Evolutionary conservation across 176 grass and related monocot genomes (phyloP), one percentile per base, ranked within the genome.

Genomic region (Musa troglodytarum): DNA sequence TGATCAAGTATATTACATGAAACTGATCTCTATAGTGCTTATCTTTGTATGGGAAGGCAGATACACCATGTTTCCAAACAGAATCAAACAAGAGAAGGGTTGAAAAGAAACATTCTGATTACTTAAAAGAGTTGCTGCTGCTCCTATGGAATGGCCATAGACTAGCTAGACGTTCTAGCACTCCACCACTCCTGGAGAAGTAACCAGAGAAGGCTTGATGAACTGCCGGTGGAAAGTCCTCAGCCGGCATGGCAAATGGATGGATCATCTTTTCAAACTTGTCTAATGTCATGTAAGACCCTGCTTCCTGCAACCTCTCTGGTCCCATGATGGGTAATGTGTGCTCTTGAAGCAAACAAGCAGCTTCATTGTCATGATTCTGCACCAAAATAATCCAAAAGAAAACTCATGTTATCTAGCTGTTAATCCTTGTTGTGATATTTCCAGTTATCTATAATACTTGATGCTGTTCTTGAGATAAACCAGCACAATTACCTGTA

Each of bases 261-360:
- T 80, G 90, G 70, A 81, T 81, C 93, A 97, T 92, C 83, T 92
- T 92, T 79, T 97, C 93, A 83, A 97, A 97, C 80, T 87, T 88
- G 43, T 97, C 84, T 65, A 97, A 76, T 71, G 93, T 97, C n/a
- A 88, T 72, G 86, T 86, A 97, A 14, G 93, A 92, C 68, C 79
- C 68, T 58, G 67, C 83, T 79, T 93, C 90, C 57, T 90, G 90
- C 74, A 97, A 65, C 74, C 80, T 92, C 80, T 97, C 93, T 9
- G 93, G 93, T 20, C 88, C 93, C 85, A 85, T 87, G 82, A 93
- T 97, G 8, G 80, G 83, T 78, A 97, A 76, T 61, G 88, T 88
- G 75, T 97, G 93, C n/a, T 97, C 88, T 90, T 88, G 85, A 84
- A 85, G 86, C 66, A 90, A 75, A 75, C 86, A 83, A 72, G 81